Evolutionary conservation across 495 filamentous ascomycete species (phyloP).

Genomic region (Hypoxylon lienhwacheense): DNA sequence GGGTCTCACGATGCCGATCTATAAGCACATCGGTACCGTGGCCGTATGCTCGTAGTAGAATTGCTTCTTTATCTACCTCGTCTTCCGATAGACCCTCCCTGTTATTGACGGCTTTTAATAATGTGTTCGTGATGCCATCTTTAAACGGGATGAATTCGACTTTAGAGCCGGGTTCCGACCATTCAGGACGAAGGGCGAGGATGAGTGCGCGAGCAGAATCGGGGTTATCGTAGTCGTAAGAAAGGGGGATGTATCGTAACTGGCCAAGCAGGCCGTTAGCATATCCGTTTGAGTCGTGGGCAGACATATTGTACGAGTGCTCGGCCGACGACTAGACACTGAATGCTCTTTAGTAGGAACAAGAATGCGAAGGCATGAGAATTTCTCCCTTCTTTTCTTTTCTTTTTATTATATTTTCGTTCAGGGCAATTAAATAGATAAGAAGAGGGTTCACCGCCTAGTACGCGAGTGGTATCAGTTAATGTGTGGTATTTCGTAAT

Average conservation of each 20-base stretch:
- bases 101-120: conserved; percentile 84
- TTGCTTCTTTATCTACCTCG: conserved; percentile 80
- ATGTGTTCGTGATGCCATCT: conserved; percentile 97
- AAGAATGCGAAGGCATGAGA: neutral
- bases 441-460: conserved; percentile 26
- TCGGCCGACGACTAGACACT: conserved; percentile 7
- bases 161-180: conserved; percentile 72
- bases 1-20: conserved; percentile 84
- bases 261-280: conserved; percentile 33
- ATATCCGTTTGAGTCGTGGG: conserved; percentile 14
- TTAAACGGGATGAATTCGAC: conserved; percentile 90
- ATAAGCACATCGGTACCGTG: conserved; percentile 93
- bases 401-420: neutral
- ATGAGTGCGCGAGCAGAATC: conserved; percentile 77
- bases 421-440: conserved; percentile 6
- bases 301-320: conserved; percentile 25
- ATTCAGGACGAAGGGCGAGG: conserved; percentile 78
- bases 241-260: conserved; percentile 65
- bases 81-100: conserved; percentile 73
- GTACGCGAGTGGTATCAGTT: conserved; percentile 1
- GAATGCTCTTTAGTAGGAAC: neutral
- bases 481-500: no score
- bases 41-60: conserved; percentile 92
- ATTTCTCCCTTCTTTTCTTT: conserved; percentile 2
- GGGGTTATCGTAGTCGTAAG: conserved; percentile 74